Percentiles rank a stretch among this genome's conserved stretches.
phyloP scores from a whole-genome alignment of 257 asterid genomes.

The Ajuga chamaepitys region DNA sequence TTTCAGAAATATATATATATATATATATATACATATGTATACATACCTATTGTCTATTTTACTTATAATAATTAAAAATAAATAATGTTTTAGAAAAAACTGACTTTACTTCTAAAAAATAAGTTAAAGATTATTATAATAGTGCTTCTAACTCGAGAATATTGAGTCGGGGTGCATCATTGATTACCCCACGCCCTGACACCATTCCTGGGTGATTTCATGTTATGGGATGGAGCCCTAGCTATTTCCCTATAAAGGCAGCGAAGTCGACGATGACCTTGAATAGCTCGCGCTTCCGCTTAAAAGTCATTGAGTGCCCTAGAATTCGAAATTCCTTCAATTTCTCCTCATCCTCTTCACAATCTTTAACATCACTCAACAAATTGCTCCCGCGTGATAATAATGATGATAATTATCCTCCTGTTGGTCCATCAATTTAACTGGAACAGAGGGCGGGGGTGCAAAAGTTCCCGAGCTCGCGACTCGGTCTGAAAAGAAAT shows the following conservation, averaged over 20 bases:
- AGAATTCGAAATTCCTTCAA: conserved; percentile 52
- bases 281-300: conserved; percentile 54
- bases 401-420: conserved; percentile 19
- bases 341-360: conserved; percentile 35
- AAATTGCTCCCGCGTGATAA: conserved; percentile 6
- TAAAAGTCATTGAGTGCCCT: conserved; percentile 67
- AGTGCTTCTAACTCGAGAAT: no score
- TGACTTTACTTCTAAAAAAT: no score
- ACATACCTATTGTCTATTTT: no score
- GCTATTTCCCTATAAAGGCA: conserved; percentile 22
- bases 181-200: conserved; percentile 88
- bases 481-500: conserved; percentile 64
- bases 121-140: no score
- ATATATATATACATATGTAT: no score
- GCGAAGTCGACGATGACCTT: conserved; percentile 25
- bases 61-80: no score
- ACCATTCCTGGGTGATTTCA: conserved; percentile 42
- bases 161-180: no score
- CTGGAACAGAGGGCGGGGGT: conserved; percentile 46
- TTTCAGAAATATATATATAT: no score
- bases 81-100: no score
- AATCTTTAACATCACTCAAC: conserved; percentile 11
- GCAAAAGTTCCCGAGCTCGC: conserved; percentile 28
- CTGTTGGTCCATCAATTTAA: conserved; percentile 64
- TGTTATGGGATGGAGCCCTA: conserved; percentile 32